phyloP scores from a whole-genome alignment of 2,329 filamentous ascomycete genomes.

The Decorospora gaudefroyi region DNA sequence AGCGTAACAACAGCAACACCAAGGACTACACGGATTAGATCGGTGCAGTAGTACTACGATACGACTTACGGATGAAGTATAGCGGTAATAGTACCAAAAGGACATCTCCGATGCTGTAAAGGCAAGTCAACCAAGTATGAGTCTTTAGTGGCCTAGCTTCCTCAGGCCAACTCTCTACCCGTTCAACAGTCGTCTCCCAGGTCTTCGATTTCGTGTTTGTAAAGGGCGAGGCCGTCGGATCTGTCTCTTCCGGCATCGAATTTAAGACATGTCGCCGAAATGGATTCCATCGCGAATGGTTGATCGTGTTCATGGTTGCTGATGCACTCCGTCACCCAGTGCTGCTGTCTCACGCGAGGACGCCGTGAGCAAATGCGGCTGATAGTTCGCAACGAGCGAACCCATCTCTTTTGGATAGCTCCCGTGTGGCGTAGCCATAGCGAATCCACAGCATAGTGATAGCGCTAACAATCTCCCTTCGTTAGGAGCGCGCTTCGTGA shows the following conservation, averaged over 20 bases:
- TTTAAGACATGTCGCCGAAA: slow-evolving; percentile 15
- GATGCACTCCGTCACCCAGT: slow-evolving; percentile 12
- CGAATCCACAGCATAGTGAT: slow-evolving; percentile 20
- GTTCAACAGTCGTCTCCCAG: slow-evolving; percentile 27
- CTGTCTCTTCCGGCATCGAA: slow-evolving; percentile 8
- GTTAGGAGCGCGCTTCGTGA: slow-evolving; percentile 31
- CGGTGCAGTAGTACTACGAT: too few relatives aligned
- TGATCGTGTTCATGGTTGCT: slow-evolving; percentile 19
- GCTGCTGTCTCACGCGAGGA: slow-evolving; percentile 8
- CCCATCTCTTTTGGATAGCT: slow-evolving; percentile 28
- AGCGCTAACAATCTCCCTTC: slow-evolving; percentile 12
- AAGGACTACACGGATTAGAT: slow-evolving; percentile 25
- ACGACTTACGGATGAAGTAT: slow-evolving; percentile 42
- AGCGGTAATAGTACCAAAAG: slow-evolving; percentile 38
- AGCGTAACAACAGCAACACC: slow-evolving; percentile 29
- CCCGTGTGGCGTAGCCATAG: slow-evolving; percentile 32
- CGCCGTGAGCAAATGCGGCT: slow-evolving; percentile 14
- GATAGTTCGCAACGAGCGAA: slow-evolving; percentile 33
- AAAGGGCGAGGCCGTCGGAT: neutral
- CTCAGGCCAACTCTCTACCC: slow-evolving; percentile 39
- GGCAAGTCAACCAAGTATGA: slow-evolving; percentile 27
- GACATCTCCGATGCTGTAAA: slow-evolving; percentile 33
- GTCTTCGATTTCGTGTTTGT: slow-evolving; percentile 25
- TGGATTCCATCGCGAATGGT: slow-evolving; percentile 18
- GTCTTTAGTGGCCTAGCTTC: slow-evolving; percentile 31